A percentile compares a stretch with the other conserved stretches of the same genome.
Evolutionary conservation across 179 eudicot genomes (phyloP).

Genomic region (Silene noctiflora): DNA sequence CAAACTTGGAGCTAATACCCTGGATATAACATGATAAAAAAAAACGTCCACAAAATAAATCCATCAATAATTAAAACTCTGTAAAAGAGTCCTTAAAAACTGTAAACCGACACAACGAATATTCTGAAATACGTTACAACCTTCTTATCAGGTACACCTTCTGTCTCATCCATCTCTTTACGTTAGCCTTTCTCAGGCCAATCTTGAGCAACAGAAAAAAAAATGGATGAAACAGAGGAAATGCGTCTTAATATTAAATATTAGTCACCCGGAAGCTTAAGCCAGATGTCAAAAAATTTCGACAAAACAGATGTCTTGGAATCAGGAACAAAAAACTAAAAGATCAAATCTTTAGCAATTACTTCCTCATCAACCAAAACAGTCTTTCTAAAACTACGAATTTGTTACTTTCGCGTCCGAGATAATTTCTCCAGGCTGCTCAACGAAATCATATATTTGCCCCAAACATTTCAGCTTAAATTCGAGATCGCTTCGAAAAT

Average conservation of each 20-base stretch:
- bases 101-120: neutral
- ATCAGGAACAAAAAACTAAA: neutral
- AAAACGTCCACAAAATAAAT: neutral
- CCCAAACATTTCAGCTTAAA: neutral
- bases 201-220: too few relatives aligned
- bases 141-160: neutral
- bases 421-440: neutral
- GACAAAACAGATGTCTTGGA: neutral
- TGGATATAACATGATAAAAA: neutral
- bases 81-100: neutral
- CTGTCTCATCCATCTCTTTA: too few relatives aligned
- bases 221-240: too few relatives aligned
- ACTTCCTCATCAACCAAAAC: neutral
- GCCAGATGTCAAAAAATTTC: too few relatives aligned
- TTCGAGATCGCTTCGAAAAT: neutral
- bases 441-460: neutral
- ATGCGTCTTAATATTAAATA: neutral
- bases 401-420: too few relatives aligned
- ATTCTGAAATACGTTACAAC: neutral
- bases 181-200: neutral
- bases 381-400: too few relatives aligned
- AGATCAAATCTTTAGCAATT: neutral
- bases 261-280: neutral
- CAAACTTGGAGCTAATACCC: neutral
- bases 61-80: neutral